Percentiles rank a stretch among this genome's conserved stretches.
phyloP scores from a whole-genome alignment of 2,329 filamentous ascomycete species.

The Paraphaeosphaeria minitans region DNA sequence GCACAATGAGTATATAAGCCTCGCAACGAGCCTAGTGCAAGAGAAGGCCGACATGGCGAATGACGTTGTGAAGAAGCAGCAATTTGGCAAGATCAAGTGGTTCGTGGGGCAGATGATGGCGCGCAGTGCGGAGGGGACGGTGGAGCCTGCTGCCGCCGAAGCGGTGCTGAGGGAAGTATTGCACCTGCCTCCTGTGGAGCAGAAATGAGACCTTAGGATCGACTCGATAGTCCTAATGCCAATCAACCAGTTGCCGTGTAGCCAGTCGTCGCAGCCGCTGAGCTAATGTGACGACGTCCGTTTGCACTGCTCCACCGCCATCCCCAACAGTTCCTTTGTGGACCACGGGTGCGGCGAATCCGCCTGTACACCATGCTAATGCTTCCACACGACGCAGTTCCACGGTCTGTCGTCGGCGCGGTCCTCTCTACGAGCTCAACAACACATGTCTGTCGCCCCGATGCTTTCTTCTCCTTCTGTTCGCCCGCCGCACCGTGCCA shows the following conservation, averaged over 20 bases:
- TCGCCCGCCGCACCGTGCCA: neutral
- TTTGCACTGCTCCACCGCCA: neutral
- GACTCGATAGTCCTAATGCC: neutral
- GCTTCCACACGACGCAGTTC: neutral
- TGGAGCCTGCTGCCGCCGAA: slow-evolving; percentile 66
- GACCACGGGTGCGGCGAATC: neutral
- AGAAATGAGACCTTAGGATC: slow-evolving; percentile 9
- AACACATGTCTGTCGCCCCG: neutral
- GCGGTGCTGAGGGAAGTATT: slow-evolving; percentile 58
- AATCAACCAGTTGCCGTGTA: neutral
- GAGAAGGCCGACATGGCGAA: slow-evolving; percentile 63
- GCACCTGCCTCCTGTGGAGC: slow-evolving; percentile 18
- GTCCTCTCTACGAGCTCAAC: neutral
- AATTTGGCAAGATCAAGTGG: slow-evolving; percentile 69
- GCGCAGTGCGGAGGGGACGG: slow-evolving; percentile 62
- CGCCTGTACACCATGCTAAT: neutral
- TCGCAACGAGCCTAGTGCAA: slow-evolving; percentile 60
- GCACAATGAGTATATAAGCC: slow-evolving; percentile 58
- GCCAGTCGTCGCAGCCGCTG: neutral
- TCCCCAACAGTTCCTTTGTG: slow-evolving; percentile 1
- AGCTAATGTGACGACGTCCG: neutral
- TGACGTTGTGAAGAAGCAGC: slow-evolving; percentile 63
- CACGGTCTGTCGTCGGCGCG: neutral
- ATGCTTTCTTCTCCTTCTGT: neutral
- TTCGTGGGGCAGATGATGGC: slow-evolving; percentile 73